Base-by-base conservation (phyloP, 805 yeast genomes). In the Torulaspora indica region DNA sequence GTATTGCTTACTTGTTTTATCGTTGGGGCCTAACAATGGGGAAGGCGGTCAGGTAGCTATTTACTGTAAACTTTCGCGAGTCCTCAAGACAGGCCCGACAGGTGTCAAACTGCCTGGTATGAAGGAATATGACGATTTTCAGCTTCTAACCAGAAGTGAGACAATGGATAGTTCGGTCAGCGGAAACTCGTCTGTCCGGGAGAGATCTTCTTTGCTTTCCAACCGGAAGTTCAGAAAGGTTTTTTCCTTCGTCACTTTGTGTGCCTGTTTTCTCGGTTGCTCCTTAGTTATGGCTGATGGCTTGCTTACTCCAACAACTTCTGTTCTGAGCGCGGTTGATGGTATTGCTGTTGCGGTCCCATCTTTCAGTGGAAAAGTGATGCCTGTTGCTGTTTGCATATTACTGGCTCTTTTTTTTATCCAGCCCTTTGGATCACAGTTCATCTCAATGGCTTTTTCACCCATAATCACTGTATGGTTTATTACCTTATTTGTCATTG, bases 21-120 rank as follows among this genome's bases (percentile, higher is more conserved):
- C 55, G 14, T 55, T 68, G 35, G 84, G 82, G 10, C 78, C 80
- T 8, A 76, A 78, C 57, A 70, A 75, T 36, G 80, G 79, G 36
- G 81, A 78, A 56, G 83, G 84, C 48, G 83, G 84, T 1, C 81
- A 77, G 47, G 73, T 79, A 27, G 83, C 84, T n/a, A 72, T 79
- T 34, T 79, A 78, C 51, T 75, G 82, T 17, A 77, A 77, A 54
- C 69, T 77, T 27, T 79, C 81, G 4, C 64, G 78, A 32, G 63
- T 65, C 29, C 59, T 77, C 49, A 69, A 68, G 30, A 63, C 76
- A 39, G 78, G 76, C 10, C 76, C 75, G 2, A 61, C 56, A 34
- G 75, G 77, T 20, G 75, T 72, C 3, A 54, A 55, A 23, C 66
- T 74, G 1, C 43, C 48, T 14, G 74, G 76, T 24, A 60, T 55